phyloP scores from a whole-genome alignment of 768 basidiomycete species.

The Calocera viscosa region DNA sequence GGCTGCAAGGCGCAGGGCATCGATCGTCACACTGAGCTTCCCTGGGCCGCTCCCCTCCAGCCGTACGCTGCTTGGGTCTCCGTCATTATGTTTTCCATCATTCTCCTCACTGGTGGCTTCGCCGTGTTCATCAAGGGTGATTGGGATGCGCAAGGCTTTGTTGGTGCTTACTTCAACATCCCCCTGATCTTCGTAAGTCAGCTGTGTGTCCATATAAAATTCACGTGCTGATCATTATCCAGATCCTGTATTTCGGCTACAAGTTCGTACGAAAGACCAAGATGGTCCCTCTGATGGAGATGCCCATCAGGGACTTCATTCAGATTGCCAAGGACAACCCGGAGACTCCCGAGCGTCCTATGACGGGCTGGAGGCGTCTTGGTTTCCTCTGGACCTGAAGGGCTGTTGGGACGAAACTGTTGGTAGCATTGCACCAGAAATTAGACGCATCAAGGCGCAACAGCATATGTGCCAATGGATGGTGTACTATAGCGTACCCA shows the following conservation, averaged over 20 bases:
- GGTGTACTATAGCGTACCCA: slow-evolving; percentile 1
- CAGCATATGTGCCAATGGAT: neutral
- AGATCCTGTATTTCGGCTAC: slow-evolving; percentile 19
- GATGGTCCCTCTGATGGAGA: slow-evolving; percentile 17
- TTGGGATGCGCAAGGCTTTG: slow-evolving; percentile 18
- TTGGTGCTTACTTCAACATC: slow-evolving; percentile 20
- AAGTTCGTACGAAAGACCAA: slow-evolving; percentile 20
- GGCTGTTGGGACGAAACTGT: neutral
- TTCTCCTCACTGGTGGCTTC: slow-evolving; percentile 21
- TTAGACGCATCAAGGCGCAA: neutral
- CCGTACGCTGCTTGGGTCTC: slow-evolving; percentile 15
- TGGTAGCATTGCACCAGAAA: neutral
- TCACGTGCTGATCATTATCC: slow-evolving; percentile 12
- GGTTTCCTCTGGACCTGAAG: slow-evolving; percentile 6
- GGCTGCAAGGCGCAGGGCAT: slow-evolving; percentile 73
- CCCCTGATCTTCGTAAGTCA: neutral
- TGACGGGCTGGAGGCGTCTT: slow-evolving; percentile 4
- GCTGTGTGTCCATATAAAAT: neutral
- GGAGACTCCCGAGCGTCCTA: neutral
- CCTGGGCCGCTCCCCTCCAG: slow-evolving; percentile 54
- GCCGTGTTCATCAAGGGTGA: slow-evolving; percentile 22
- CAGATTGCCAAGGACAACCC: slow-evolving; percentile 1
- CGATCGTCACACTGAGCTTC: slow-evolving; percentile 48
- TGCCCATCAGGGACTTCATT: slow-evolving; percentile 9
- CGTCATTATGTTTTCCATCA: slow-evolving; percentile 15